Evolutionary conservation across 441 rosid genomes (phyloP), one percentile per base, ranked within the genome.

Genomic region (Theobroma grandiflorum): DNA sequence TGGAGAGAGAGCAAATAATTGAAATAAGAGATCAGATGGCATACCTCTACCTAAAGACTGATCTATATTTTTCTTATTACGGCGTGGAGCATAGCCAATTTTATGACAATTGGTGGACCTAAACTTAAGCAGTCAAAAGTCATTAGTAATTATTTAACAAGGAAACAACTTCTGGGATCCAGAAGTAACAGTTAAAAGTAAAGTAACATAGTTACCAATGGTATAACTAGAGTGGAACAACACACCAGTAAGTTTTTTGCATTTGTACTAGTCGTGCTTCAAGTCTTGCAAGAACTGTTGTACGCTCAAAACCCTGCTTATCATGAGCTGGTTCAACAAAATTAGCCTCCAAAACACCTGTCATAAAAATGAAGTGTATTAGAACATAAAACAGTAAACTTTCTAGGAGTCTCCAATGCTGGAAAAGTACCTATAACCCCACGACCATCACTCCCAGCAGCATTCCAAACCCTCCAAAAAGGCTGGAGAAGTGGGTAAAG

Each of bases 401-500:
- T 81, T 80, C 22, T 64, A 79, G 43, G 40, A 37, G 77, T 65
- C 47, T 76, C 76, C 65, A 59, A 43, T 74, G 63, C 52, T 42
- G 43, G 78, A 78, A 53, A 12, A 61, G 53, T 80, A 97, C 99
- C 99, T 83, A 97, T 90, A 73, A 95, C 96, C n/a, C 98, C 99
- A 81, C 99, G 98, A 20, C 99, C 98, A 83, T 88, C 91, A 89
- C 98, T 94, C 80, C 95, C 98, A 15, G 98, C 84, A 77, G 99
- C 88, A 90, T 97, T 95, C 98, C 99, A 97, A 37, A 97, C 82
- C 93, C 98, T 95, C 98, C 98, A 97, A 84, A 95, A 97, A 62
- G 98, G 99, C 99, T 97, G 92, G 77, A 70, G 85, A 78, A 81
- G 42, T 2, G 57, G n/a, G 31, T 49, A 37, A 64, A 31, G 22